Conservation (phyloP, 345 rosid species). For the Eucalyptus polyanthemos region DNA sequence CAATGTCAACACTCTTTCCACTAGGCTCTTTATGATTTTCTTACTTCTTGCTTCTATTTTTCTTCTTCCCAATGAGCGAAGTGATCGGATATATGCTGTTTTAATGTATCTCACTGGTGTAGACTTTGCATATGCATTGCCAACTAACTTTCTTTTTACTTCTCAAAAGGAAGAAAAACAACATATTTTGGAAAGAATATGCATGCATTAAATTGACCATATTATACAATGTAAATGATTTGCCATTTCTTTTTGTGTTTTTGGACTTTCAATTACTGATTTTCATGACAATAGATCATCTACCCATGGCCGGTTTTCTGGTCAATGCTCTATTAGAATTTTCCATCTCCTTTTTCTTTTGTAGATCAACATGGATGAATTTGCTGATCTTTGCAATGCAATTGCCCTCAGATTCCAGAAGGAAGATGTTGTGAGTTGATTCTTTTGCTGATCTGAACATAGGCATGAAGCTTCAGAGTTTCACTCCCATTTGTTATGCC, state of each 20-base stretch:
- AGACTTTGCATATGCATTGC: background rate
- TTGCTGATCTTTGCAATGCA: conserved; percentile 90
- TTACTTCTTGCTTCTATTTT: background rate
- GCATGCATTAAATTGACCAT: background rate
- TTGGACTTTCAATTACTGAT: background rate
- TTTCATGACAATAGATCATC: background rate
- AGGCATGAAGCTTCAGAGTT: background rate
- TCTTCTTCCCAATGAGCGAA: background rate
- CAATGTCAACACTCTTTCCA: background rate
- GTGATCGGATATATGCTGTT: background rate
- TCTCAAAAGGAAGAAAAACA: background rate
- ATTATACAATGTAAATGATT: background rate
- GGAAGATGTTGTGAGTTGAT: conserved; percentile 73
- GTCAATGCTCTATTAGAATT: background rate
- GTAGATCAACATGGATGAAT: conserved; percentile 88
- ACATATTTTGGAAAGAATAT: background rate
- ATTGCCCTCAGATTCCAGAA: conserved; percentile 85
- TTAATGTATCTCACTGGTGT: background rate
- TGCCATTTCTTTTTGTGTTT: background rate
- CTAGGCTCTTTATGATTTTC: background rate
- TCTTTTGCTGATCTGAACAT: background rate
- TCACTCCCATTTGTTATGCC: background rate
- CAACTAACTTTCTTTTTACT: background rate
- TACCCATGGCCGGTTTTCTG: background rate
- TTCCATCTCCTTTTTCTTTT: background rate